phyloP scores from a whole-genome alignment of 2,329 filamentous ascomycete genomes.

The Cladorrhinum sp. region DNA sequence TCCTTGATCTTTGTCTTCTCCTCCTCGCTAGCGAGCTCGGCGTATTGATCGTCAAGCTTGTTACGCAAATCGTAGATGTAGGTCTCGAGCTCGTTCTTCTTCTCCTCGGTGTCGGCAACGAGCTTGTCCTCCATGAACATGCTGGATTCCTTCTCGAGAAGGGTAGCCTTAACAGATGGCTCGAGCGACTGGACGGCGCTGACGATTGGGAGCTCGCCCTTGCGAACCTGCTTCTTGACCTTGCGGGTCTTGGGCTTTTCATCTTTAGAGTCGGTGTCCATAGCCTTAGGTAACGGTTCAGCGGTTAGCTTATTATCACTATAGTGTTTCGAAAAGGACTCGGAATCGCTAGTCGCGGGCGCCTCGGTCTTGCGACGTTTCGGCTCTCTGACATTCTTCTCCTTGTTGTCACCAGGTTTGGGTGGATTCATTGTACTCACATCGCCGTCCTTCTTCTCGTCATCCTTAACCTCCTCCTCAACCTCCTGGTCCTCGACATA shows the following conservation, averaged over 20 bases:
- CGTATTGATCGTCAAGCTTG: slow-evolving; percentile 89
- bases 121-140: slow-evolving; percentile 99
- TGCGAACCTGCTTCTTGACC: slow-evolving; percentile 99
- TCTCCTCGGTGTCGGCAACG: slow-evolving; percentile 95
- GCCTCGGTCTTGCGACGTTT: slow-evolving; percentile 28
- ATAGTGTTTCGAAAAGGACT: slow-evolving; percentile 1
- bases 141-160: slow-evolving; percentile 75
- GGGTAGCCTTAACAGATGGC: slow-evolving; percentile 59
- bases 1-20: slow-evolving; percentile 84
- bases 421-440: slow-evolving; percentile 56
- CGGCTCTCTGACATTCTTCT: slow-evolving; percentile 12
- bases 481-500: slow-evolving; percentile 97
- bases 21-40: slow-evolving; percentile 83
- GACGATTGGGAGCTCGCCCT: slow-evolving; percentile 88
- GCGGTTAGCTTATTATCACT: slow-evolving; percentile 24
- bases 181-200: slow-evolving; percentile 81
- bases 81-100: slow-evolving; percentile 99
- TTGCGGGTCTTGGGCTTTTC: slow-evolving; percentile 80
- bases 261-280: slow-evolving; percentile 76
- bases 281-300: slow-evolving; percentile 54
- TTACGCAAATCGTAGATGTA: slow-evolving; percentile 96
- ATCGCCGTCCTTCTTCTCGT: slow-evolving; percentile 66
- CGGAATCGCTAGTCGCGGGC: slow-evolving; percentile 16
- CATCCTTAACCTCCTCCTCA: slow-evolving; percentile 62
- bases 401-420: slow-evolving; percentile 9